phyloP scores from a whole-genome alignment of 2,329 filamentous ascomycete genomes.

The Aspergillus sp. region DNA sequence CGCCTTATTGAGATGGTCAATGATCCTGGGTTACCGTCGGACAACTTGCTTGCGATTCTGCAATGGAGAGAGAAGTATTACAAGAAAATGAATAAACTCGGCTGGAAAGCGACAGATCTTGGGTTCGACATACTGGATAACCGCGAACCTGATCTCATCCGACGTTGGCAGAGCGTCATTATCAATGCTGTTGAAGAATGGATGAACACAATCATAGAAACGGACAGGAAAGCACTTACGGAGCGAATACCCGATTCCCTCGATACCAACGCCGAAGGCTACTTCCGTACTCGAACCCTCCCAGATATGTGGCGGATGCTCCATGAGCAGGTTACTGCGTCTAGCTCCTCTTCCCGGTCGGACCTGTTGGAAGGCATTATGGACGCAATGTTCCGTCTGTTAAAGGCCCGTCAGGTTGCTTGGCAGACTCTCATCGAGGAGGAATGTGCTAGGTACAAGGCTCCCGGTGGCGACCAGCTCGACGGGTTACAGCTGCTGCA shows the following conservation, averaged over 20 bases:
- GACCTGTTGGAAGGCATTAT: slow-evolving; percentile 95
- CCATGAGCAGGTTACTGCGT: slow-evolving; percentile 85
- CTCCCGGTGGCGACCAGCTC: slow-evolving; percentile 48
- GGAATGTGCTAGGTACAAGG: slow-evolving; percentile 76
- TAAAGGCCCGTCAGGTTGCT: slow-evolving; percentile 78
- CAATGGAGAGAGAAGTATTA: slow-evolving; percentile 97
- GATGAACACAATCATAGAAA: slow-evolving; percentile 89
- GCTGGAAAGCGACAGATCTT: slow-evolving; percentile 76
- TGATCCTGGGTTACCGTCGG: slow-evolving; percentile 80
- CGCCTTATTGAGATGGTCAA: slow-evolving; percentile 83
- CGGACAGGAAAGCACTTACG: slow-evolving; percentile 80
- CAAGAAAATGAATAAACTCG: slow-evolving; percentile 89
- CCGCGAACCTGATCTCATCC: slow-evolving; percentile 84
- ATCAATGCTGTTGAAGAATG: slow-evolving; percentile 95
- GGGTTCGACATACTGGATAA: slow-evolving; percentile 87
- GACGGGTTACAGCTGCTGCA: slow-evolving; percentile 75
- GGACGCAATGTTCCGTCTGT: slow-evolving; percentile 89
- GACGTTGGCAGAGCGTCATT: slow-evolving; percentile 92
- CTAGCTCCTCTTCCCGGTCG: slow-evolving; percentile 78
- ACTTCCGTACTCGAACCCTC: slow-evolving; percentile 88
- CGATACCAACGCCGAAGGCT: slow-evolving; percentile 85
- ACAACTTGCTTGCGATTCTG: slow-evolving; percentile 87
- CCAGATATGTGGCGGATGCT: slow-evolving; percentile 98
- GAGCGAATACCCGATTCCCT: slow-evolving; percentile 79
- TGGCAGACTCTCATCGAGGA: slow-evolving; percentile 90